Evolutionary conservation across 2,329 filamentous ascomycete genomes (phyloP), one percentile per base, ranked within the genome.

Genomic region (Taxawa tesnikishii): DNA sequence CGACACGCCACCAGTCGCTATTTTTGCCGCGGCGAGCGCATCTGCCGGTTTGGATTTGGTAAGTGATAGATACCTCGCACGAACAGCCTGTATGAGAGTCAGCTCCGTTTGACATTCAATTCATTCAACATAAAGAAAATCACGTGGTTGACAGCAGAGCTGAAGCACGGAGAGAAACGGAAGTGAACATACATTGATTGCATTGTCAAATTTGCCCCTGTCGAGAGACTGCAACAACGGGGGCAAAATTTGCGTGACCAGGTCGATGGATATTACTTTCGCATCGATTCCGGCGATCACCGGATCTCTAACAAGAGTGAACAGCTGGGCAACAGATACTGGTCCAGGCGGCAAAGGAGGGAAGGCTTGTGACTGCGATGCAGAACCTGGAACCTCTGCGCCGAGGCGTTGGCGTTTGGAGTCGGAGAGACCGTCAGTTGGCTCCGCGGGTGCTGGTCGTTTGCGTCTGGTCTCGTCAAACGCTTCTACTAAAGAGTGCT

Each of bases 381-480:
- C 34, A 5, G 34, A 42, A 26, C 38, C 21, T 41, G 16, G 41
- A 40, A 67, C 60, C 37, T 68, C 60, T 8, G 66, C 65, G 39
- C 68, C 73, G 4, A 85, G 61, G 43, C 79, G 75, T 51, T 84
- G 83, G 41, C 90, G 71, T 60, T 96, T 98, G n/a, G 78, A 68
- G 38, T 66, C 63, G 44, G 94, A 85, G 17, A 79, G 60, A 2
- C 73, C 76, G 44, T 84, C 77, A 11, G 70, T 75, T 15, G 80
- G 77, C 46, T 87, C 80, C 26, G 63, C 68, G 4, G 78, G 75
- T 24, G 78, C 67, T 4, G 75, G 72, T 38, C 90, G 75, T 56
- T 98, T 98, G 36, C 81, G 76, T 31, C 65, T 74, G 31, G 70
- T 65, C 32, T 92, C 84, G 34, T 94, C 83, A 33, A 90, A 76